A percentile compares a stretch with the other conserved stretches of the same genome.
Evolutionary conservation across 2,329 filamentous ascomycete species (phyloP).

Genomic region (Xylariaceae sp.): DNA sequence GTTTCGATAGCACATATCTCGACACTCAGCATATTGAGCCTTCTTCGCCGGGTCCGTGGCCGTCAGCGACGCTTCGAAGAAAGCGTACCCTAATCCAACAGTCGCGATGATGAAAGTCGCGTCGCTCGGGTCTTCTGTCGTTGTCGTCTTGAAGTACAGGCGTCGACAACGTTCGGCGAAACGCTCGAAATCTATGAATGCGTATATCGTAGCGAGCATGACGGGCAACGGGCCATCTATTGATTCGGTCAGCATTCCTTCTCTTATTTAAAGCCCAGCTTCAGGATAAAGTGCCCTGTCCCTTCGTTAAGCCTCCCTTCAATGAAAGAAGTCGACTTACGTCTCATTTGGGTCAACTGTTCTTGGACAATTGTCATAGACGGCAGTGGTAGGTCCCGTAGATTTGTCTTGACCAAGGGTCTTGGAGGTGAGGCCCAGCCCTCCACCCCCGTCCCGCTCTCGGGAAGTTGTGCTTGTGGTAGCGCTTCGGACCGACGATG

Average conservation of each 20-base stretch:
- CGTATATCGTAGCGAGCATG: conserved; percentile 48
- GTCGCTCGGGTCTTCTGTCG: conserved; percentile 49
- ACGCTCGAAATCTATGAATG: conserved; percentile 46
- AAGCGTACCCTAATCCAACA: conserved; percentile 30
- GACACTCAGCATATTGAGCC: conserved; percentile 24
- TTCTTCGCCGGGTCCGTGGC: conserved; percentile 22
- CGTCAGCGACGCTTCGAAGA: conserved; percentile 29
- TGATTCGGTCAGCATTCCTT: conserved; percentile 3
- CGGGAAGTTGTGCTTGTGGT: conserved; percentile 30
- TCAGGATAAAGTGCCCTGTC: too few species aligned
- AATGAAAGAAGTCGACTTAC: conserved; percentile 29
- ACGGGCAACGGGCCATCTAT: conserved; percentile 41
- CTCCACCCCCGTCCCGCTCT: conserved; percentile 5
- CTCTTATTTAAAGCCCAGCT: too few species aligned
- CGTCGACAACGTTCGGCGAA: conserved; percentile 48
- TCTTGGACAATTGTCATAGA: conserved; percentile 48
- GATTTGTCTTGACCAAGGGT: conserved; percentile 41
- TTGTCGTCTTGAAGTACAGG: conserved; percentile 47
- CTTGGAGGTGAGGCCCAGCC: conserved; percentile 33
- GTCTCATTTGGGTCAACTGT: conserved; percentile 46
- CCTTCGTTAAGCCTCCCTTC: too few species aligned
- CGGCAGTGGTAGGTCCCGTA: conserved; percentile 52
- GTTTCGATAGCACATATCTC: conserved; percentile 29
- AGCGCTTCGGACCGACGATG: too few species aligned
- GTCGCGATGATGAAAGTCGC: conserved; percentile 43